A percentile compares a stretch with the other conserved stretches of the same genome.
These are phyloP conservation scores for Hanseniaspora singularis DNA, from an alignment of 805 yeast genomes.

Conservation along the genomic window DNA sequence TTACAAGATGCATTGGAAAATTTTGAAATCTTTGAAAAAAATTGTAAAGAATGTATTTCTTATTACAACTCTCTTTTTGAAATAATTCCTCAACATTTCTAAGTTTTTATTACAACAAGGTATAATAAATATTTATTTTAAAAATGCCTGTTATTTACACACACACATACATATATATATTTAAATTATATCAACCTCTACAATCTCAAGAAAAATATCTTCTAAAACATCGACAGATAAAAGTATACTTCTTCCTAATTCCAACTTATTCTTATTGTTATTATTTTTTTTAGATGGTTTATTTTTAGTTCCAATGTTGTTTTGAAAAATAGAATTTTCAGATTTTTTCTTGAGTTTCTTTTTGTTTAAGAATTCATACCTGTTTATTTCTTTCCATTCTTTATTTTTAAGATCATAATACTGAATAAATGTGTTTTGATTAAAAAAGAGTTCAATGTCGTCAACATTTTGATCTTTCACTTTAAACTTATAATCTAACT, in stretches of 20 bases:
- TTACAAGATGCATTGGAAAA: background rate
- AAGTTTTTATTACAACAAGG: no score
- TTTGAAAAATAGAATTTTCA: no score
- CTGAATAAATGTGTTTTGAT: conserved; percentile 4
- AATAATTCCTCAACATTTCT: conserved; percentile 13
- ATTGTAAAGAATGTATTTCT: conserved; percentile 11
- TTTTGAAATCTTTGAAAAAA: conserved; percentile 10
- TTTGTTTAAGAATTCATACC: conserved; percentile 4
- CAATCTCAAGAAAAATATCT: background rate
- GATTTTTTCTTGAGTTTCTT: no score
- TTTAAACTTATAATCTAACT: conserved; percentile 10
- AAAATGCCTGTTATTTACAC: background rate
- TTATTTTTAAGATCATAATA: conserved; percentile 1
- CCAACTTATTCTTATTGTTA: background rate
- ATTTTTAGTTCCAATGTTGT: background rate
- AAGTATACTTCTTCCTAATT: conserved; percentile 4
- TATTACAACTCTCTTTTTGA: conserved; percentile 12
- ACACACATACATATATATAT: background rate
- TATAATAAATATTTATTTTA: no score
- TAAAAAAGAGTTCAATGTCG: background rate
- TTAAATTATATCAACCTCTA: conserved; percentile 3
- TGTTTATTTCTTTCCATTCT: background rate
- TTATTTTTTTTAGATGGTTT: conserved; percentile 3
- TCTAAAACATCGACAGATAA: background rate
- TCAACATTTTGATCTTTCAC: background rate